A percentile compares a stretch with the other conserved stretches of the same genome.
Conservation (phyloP, 306 rosid species). For the Fagus sylvatica region DNA sequence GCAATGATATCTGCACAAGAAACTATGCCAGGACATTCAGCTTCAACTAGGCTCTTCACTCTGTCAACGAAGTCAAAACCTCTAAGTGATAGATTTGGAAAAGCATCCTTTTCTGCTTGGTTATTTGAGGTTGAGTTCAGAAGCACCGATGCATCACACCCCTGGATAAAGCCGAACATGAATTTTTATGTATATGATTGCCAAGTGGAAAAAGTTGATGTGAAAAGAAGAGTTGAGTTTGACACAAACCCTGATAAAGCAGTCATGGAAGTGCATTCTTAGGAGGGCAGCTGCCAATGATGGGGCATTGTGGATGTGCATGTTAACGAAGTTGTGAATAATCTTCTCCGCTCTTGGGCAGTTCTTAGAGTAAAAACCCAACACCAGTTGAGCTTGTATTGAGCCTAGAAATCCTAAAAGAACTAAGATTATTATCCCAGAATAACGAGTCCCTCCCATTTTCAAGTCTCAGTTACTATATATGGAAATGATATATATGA, state of each 20-base stretch:
- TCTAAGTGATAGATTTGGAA: conserved; percentile 78
- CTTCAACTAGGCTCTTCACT: conserved; percentile 78
- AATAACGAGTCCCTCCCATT: conserved; percentile 43
- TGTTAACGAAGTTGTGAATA: conserved; percentile 43
- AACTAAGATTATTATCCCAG: conserved; percentile 33
- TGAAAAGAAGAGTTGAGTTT: not conserved
- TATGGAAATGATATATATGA: not conserved
- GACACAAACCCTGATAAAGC: conserved; percentile 66
- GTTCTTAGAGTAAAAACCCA: conserved; percentile 50
- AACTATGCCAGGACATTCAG: conserved; percentile 83
- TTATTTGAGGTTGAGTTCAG: conserved; percentile 63
- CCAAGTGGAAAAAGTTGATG: not conserved
- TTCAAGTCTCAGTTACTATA: conserved; percentile 5
- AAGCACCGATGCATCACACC: conserved; percentile 87
- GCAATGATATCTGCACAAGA: conserved; percentile 80
- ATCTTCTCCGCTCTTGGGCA: conserved; percentile 79
- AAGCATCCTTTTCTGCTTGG: conserved; percentile 55
- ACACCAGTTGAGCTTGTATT: conserved; percentile 52
- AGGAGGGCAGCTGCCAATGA: conserved; percentile 80
- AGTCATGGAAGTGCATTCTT: conserved; percentile 85
- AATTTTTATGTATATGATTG: not conserved
- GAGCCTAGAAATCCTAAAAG: conserved; percentile 46
- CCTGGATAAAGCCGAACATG: conserved; percentile 41
- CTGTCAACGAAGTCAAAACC: conserved; percentile 85
- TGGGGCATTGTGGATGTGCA: conserved; percentile 64